These are phyloP conservation scores for Pyrenochaeta sp. DNA, from an alignment of 2,329 filamentous ascomycete genomes.

Conservation along the genomic window DNA sequence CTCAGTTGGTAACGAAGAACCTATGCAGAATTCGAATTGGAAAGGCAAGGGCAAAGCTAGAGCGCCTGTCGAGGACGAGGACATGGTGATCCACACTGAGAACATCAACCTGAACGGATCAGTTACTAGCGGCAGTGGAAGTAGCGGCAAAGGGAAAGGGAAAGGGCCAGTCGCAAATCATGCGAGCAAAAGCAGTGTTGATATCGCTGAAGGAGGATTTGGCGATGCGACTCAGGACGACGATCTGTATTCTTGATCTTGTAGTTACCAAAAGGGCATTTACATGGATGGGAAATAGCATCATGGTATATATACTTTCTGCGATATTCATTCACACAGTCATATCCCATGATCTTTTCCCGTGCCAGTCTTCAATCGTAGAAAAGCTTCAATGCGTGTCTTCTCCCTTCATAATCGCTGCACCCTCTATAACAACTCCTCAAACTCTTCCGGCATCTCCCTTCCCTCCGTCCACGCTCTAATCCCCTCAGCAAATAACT, in stretches of 20 bases:
- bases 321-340: background rate
- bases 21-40: background rate
- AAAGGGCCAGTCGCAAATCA: constrained; percentile 47
- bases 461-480: no score
- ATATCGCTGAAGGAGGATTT: constrained; percentile 49
- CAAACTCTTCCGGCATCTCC: no score
- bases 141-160: constrained; percentile 41
- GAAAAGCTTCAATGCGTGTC: no score
- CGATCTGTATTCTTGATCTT: constrained; percentile 52
- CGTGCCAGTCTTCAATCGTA: no score
- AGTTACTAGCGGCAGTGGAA: constrained; percentile 10
- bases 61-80: constrained; percentile 39
- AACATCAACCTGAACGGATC: constrained; percentile 45
- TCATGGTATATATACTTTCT: background rate
- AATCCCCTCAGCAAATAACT: no score
- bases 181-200: constrained; percentile 42
- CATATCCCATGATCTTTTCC: background rate
- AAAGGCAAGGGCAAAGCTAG: constrained; percentile 44
- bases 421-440: no score
- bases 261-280: background rate
- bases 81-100: constrained; percentile 54
- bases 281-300: background rate
- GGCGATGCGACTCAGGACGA: constrained; percentile 51
- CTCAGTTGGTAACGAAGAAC: background rate
- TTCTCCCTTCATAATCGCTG: no score